Conservation (phyloP, 495 filamentous ascomycete species). For the Ramalina peruviana region DNA sequence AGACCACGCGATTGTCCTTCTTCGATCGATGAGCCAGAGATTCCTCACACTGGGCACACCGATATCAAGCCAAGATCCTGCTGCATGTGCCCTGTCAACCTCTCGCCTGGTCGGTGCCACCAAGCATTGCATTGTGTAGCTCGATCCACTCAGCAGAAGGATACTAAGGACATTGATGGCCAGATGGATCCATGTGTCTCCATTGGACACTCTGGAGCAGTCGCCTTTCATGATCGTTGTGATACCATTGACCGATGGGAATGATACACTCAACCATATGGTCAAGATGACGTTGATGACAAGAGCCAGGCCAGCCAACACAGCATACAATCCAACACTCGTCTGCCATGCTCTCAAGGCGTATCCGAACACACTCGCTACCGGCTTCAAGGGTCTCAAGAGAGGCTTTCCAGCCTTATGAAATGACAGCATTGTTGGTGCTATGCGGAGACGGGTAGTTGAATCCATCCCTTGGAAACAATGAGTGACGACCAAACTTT, state of each 20-base stretch:
- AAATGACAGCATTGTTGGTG: too few relatives aligned
- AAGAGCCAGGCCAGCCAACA: not conserved
- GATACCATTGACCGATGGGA: not conserved
- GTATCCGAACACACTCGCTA: too few relatives aligned
- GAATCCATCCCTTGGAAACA: too few relatives aligned
- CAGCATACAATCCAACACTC: conserved; percentile 3
- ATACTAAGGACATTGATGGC: conserved; percentile 25
- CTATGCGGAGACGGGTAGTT: too few relatives aligned
- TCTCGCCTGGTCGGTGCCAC: conserved; percentile 26
- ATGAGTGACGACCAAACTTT: too few relatives aligned
- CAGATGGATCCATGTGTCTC: conserved; percentile 21
- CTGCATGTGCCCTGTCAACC: conserved; percentile 24
- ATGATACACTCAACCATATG: conserved; percentile 1
- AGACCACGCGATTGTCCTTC: conserved; percentile 5
- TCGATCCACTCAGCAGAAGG: conserved; percentile 25
- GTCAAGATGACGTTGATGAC: conserved; percentile 7
- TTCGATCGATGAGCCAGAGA: conserved; percentile 9
- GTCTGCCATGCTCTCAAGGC: conserved; percentile 7
- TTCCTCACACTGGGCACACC: conserved; percentile 28
- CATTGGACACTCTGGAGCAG: conserved; percentile 12
- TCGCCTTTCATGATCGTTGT: conserved; percentile 7
- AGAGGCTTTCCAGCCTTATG: too few relatives aligned
- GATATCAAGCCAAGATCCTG: conserved; percentile 25
- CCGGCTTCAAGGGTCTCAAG: too few relatives aligned
- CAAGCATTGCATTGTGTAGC: conserved; percentile 31